Evolutionary conservation across 768 basidiomycete species (phyloP), one percentile per base, ranked within the genome.

Genomic region (Suillus discolor): DNA sequence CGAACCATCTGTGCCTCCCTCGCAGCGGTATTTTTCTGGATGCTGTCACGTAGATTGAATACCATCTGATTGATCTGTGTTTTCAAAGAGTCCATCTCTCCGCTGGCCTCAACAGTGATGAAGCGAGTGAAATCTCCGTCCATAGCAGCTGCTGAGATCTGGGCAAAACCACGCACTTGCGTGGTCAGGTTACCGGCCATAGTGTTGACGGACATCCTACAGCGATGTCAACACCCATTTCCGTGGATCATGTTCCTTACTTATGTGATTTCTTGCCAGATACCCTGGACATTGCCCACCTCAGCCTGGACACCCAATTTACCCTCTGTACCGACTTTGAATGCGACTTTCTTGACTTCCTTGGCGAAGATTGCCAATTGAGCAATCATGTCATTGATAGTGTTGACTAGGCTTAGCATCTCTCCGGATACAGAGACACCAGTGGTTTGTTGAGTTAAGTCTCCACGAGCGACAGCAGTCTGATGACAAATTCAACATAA

Each of bases 51-150:
- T 79, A 99, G 85, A 72, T 96, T 96, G 83, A 94, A 97, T 64
- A 99, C 94, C 97, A 99, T 99, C 79, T 97, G 93, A 72, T 96
- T 96, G 82, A 97, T 96, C 79, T 97, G 97, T 1, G 95, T 97
- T 85, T 99, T 99, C 80, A 99, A 85, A 57, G 94, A 96, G 79
- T 99, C 96, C 97, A 99, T 99, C 79, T 99, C 97, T 61, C 97
- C 97, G 67, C 88, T 91, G 1, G 97, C 97, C 73, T 99, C 97
- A 73, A 99, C 97, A 34, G 97, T 99, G 82, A 99, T 98, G 84
- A 99, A 99, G 18, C 96, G 88, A 28, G 95, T 97, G 79, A 98
- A 98, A 79, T 99, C 97, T 67, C 97, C 97, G 72, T 98, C 97
- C 84, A 96, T 98, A 16, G 97, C 97, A 0, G 97, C 97, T 0